phyloP scores from a whole-genome alignment of 2,329 filamentous ascomycete genomes.

The Colletotrichum sojae region DNA sequence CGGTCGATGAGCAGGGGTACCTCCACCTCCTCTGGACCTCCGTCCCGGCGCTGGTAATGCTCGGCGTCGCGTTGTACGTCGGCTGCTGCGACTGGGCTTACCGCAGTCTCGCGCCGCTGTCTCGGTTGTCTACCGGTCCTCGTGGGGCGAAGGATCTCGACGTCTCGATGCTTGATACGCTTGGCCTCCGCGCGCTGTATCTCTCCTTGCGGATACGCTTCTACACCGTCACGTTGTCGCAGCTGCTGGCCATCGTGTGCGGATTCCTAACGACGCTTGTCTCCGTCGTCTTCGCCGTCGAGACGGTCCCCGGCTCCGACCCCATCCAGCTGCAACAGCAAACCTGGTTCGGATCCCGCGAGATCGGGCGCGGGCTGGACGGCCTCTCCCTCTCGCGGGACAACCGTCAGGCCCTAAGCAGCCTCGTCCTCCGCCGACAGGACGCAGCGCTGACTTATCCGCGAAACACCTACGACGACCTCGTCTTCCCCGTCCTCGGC shows the following conservation, averaged over 20 bases:
- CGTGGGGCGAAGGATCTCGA: conserved; percentile 6
- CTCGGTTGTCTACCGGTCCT: background rate
- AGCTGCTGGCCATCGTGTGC: background rate
- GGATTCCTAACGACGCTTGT: conserved; percentile 1
- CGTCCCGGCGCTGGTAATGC: conserved; percentile 8
- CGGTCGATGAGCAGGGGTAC: conserved; percentile 2
- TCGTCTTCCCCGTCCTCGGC: background rate
- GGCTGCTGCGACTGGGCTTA: conserved; percentile 19
- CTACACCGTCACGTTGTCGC: background rate
- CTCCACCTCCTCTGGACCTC: conserved; percentile 29
- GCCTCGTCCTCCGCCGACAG: background rate
- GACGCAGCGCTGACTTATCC: background rate
- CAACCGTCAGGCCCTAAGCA: background rate
- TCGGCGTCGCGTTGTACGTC: conserved; percentile 11
- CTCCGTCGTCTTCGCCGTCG: conserved; percentile 7
- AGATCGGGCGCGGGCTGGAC: too few relatives aligned
- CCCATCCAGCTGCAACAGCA: background rate
- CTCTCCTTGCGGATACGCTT: background rate
- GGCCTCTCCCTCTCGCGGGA: background rate
- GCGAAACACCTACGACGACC: background rate
- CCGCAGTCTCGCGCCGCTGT: background rate
- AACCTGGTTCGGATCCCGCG: background rate
- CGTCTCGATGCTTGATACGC: background rate
- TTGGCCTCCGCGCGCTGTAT: background rate
- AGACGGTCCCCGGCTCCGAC: background rate